Evolutionary conservation across 225 moss, liverwort and hornwort genomes (phyloP).

Genomic region (Bryoerythrophyllum caledonicum): DNA sequence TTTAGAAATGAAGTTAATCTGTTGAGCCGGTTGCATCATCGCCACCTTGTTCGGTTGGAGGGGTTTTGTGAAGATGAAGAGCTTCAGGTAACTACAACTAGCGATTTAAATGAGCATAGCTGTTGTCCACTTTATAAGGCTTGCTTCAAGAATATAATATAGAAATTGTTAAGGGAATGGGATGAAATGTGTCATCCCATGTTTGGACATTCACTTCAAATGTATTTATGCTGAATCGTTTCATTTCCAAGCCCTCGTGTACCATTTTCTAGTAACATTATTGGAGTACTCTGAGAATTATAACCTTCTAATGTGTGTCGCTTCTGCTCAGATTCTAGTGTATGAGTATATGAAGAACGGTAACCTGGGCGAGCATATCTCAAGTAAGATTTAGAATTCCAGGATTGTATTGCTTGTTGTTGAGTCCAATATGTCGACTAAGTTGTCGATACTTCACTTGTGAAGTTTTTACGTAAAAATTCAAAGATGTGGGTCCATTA

Average conservation of each 20-base stretch:
- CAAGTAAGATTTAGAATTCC: constrained; percentile 32
- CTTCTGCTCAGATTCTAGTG: constrained; percentile 45
- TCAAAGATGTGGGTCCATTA: background rate
- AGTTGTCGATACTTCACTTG: background rate
- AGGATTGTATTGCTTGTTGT: background rate
- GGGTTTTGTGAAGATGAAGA: constrained; percentile 62
- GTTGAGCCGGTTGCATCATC: constrained; percentile 59
- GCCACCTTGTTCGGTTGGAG: constrained; percentile 58
- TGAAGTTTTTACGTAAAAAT: background rate
- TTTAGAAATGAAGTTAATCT: constrained; percentile 55
- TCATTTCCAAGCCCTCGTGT: background rate
- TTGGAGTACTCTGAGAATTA: background rate
- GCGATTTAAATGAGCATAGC: background rate
- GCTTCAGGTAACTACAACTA: constrained; percentile 26
- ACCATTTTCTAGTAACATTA: background rate
- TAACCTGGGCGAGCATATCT: constrained; percentile 46
- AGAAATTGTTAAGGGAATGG: too few species aligned
- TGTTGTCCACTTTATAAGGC: background rate
- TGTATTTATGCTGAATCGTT: background rate
- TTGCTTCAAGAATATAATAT: background rate
- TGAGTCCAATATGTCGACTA: background rate
- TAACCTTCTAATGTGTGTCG: background rate
- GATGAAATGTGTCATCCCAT: background rate
- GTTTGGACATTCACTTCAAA: background rate
- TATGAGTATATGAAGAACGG: constrained; percentile 67